phyloP scores from a whole-genome alignment of 2,329 filamentous ascomycete genomes.

The Cercospora citrullina region DNA sequence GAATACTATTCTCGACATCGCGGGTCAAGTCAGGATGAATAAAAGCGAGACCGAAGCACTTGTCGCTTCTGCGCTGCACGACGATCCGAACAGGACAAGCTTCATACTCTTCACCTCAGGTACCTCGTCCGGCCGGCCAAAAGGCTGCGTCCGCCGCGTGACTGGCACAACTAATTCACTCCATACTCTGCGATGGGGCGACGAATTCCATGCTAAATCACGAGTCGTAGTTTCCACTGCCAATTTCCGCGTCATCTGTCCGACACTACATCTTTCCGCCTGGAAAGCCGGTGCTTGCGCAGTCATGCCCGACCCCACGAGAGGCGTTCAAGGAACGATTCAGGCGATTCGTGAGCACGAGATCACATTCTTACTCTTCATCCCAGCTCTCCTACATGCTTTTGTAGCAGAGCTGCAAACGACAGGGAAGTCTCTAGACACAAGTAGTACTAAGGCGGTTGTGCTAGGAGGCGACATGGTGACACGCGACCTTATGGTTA shows the following conservation, averaged over 20 bases:
- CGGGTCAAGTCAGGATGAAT: not conserved
- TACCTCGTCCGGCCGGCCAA: conserved; percentile 24
- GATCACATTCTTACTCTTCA: conserved; percentile 20
- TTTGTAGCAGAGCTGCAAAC: conserved; percentile 17
- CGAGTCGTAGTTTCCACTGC: conserved; percentile 7
- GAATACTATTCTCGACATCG: conserved; percentile 7
- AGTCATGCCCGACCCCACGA: conserved; percentile 21
- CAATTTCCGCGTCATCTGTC: conserved; percentile 28
- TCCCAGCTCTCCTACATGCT: conserved; percentile 23
- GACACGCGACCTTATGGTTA: conserved; percentile 18
- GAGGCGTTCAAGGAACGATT: conserved; percentile 11
- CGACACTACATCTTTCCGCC: conserved; percentile 11
- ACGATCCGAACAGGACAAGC: conserved; percentile 16
- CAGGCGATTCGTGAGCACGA: conserved; percentile 19
- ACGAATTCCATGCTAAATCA: not conserved
- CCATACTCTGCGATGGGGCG: conserved; percentile 7
- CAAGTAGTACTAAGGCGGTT: conserved; percentile 10
- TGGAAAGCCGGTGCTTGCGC: conserved; percentile 23
- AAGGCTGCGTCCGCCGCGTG: conserved; percentile 22
- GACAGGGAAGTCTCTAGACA: not conserved
- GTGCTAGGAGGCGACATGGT: conserved; percentile 23
- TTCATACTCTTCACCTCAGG: conserved; percentile 25
- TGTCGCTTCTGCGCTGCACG: conserved; percentile 8
- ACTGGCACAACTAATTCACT: conserved; percentile 4
- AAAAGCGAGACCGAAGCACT: conserved; percentile 1